Percentiles rank a stretch among this genome's conserved stretches.
Evolutionary conservation across 306 rosid species (phyloP).

Genomic region (Parietaria judaica): DNA sequence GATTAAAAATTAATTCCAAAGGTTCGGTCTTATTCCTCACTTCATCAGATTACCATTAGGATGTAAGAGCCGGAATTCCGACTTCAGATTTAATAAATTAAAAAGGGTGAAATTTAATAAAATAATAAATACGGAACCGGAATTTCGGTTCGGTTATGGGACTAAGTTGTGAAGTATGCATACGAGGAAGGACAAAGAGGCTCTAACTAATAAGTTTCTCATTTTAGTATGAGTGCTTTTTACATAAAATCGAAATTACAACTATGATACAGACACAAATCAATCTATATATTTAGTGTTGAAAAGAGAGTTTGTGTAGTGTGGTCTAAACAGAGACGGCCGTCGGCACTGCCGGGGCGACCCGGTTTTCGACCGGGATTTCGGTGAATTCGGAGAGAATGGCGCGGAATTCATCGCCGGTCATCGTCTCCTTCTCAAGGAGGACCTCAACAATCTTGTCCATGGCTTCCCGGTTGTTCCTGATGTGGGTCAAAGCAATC

Average conservation of each 20-base stretch:
- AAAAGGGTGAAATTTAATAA: too few species aligned
- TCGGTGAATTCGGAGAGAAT: conserved; percentile 79
- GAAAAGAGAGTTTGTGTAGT: not conserved
- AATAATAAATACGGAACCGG: too few species aligned
- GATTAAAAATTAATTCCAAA: too few species aligned
- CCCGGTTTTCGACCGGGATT: conserved; percentile 76
- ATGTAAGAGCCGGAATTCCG: too few species aligned
- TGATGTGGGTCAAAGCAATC: conserved; percentile 74
- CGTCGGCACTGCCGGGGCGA: conserved; percentile 53
- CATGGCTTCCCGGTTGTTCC: conserved; percentile 93
- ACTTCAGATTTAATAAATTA: too few species aligned
- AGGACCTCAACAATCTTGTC: conserved; percentile 90
- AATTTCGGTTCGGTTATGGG: too few species aligned
- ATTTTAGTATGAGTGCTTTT: conserved; percentile 12
- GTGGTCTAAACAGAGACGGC: conserved; percentile 63
- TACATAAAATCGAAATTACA: conserved; percentile 22
- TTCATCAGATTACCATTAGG: too few species aligned
- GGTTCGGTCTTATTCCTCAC: too few species aligned
- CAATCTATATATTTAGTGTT: conserved; percentile 11
- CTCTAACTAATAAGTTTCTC: conserved; percentile 10
- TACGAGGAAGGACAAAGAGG: not conserved
- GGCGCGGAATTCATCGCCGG: conserved; percentile 89
- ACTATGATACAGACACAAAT: conserved; percentile 33
- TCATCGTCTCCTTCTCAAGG: conserved; percentile 81
- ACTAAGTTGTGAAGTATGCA: too few species aligned